Base-by-base conservation (phyloP, 495 filamentous ascomycete genomes). In the Aspergillus indologenus region DNA sequence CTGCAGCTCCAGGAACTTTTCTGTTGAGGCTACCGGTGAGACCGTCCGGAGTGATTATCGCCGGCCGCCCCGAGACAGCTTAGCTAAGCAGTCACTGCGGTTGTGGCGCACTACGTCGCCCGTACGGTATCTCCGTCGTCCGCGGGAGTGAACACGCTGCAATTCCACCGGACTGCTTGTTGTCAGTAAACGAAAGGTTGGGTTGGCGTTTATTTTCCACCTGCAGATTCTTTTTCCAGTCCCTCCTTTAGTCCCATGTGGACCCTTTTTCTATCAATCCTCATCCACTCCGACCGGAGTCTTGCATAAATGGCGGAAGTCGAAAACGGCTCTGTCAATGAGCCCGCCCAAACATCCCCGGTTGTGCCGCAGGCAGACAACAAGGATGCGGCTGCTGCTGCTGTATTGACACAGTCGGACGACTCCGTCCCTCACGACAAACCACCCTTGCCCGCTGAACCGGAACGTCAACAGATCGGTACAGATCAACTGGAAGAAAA, bases 1-100 rank as follows among this genome's bases (percentile, higher is more conserved):
- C 45, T 59, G 61, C 61, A 57, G 61, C 61, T 61, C 60, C 45
- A 65, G 68, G 69, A 77, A 77, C 69, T 75, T 78, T 79, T 76
- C 71, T 75, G 73, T 79, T 77, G 72, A 74, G 75, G 67, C 70
- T 65, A 58, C 63, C 73, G 73, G 73, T 75, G 73, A 75, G 67
- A 40, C 34, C 57, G 54, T 65, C 63, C 65, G 65, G 65, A 63
- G 57, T 55, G 46, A 29, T 40, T 46, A 45, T 60, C 60, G 49
- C 60, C 63, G 63, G 63, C 53, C 60, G 60, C 65, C 66, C 34
- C 34, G 34, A 40, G 34, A 40, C 12, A 40, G 34, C 34, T 40
- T 40, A 40, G 34, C 34, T 40, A 40, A 40, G 5, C 34, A 40
- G 6, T 23, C n/a, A 53, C 26, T 9, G 50, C 61, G 57, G 45